Conservation (phyloP, 2,329 filamentous ascomycete species). For the Golovinomyces cichoracearum region DNA sequence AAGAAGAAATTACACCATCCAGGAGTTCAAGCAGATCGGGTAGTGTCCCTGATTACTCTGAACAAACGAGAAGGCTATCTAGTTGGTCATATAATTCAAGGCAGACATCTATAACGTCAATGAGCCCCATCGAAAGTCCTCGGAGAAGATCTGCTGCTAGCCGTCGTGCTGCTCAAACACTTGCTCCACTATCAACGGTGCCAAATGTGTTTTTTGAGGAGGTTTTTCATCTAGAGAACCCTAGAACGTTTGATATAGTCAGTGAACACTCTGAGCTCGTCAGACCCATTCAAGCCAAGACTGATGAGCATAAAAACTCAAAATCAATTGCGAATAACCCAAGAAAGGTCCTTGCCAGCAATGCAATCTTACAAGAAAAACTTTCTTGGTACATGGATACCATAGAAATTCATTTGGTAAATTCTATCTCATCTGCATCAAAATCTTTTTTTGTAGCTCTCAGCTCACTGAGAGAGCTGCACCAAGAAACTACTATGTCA, state of each 20-base stretch:
- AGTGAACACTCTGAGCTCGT: constrained; percentile 94
- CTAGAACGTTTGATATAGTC: constrained; percentile 83
- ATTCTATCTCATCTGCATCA: constrained; percentile 83
- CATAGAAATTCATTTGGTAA: constrained; percentile 87
- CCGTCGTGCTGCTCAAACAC: constrained; percentile 39
- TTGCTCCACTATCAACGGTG: constrained; percentile 59
- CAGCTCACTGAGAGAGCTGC: constrained; percentile 69
- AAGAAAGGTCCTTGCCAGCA: constrained; percentile 74
- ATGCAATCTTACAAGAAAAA: constrained; percentile 93
- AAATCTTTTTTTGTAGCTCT: constrained; percentile 90
- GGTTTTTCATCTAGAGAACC: constrained; percentile 84
- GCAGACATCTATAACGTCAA: constrained; percentile 19
- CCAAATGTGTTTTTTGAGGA: constrained; percentile 86
- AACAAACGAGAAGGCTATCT: constrained; percentile 8
- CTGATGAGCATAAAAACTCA: constrained; percentile 23
- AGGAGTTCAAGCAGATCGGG: constrained; percentile 17
- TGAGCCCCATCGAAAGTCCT: constrained; percentile 15
- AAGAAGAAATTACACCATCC: constrained; percentile 24
- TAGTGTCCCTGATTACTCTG: constrained; percentile 17
- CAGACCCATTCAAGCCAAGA: constrained; percentile 30
- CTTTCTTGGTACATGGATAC: constrained; percentile 99
- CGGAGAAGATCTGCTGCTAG: constrained; percentile 25
- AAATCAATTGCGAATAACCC: constrained; percentile 35
- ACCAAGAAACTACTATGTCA: constrained; percentile 76
- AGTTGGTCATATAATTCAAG: constrained; percentile 14